Base-by-base conservation (phyloP, 1,139 yeast genomes). In the Zygoascus hellenicus region DNA sequence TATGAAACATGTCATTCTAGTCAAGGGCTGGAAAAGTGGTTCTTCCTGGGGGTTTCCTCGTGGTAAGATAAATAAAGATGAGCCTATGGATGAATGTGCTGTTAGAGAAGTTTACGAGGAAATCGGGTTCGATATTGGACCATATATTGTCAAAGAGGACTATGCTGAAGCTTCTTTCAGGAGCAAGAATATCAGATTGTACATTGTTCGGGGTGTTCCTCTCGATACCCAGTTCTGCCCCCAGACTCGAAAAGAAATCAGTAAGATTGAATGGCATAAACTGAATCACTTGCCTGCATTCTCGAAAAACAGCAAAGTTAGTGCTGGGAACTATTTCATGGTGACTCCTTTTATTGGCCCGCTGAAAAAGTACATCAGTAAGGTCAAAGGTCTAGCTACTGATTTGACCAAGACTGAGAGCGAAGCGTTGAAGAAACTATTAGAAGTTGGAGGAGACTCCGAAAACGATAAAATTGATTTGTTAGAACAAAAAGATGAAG, bases 31-130 rank as follows among this genome's bases (percentile, higher is more conserved):
- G 51, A 95, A 87, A 56, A 78, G 90, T n/a, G 71, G 72, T 36
- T 67, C 83, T 10, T 70, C 80, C 2, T 94, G 98, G 98, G 87
- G 96, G 5, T 94, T 94, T 60, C 99, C 99, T 4, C 74, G 96
- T 63, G 99, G 99, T 7, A 94, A 94, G 66, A 94, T 94, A 49
- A 86, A 95, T 36, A 90, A 92, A 63, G 95, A 82, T 60, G 99
- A 94, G 67, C 72, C 81, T 7, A 98, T 94, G 65, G 75, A 80
- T n/a, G 81, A 77, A 48, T 94, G 98, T 70, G 97, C 97, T 4
- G 69, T 87, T n/a, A 77, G 99, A 61, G 99, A 94, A 65, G 92
- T 87, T 17, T 77, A 76, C 54, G 99, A 94, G 68, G 99, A 94
- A 64, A 92, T 90, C n/a, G 96, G 98, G 0, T 89, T 83, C 59